Evolutionary conservation across 1,284 basidiomycete genomes (phyloP).

Genomic region (Austroboletus novae-zelandiae): DNA sequence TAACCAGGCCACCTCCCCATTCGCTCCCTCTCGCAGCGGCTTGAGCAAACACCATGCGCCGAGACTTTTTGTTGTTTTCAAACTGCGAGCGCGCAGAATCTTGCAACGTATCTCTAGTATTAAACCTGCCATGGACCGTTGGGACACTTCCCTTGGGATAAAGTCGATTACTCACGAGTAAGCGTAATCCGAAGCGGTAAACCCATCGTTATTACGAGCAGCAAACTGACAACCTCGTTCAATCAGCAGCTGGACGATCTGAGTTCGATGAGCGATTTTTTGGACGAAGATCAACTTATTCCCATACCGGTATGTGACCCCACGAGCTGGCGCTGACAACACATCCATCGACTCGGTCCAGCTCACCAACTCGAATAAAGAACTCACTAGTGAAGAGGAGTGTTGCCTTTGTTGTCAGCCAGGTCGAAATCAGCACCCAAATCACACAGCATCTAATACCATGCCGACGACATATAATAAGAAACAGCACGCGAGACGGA

Average conservation of each 20-base stretch:
- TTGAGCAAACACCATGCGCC: constrained; percentile 65
- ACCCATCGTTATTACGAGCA: constrained; percentile 86
- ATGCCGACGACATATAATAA: constrained; percentile 17
- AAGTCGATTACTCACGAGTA: constrained; percentile 65
- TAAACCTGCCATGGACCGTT: constrained; percentile 44
- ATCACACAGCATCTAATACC: constrained; percentile 78
- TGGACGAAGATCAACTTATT: constrained; percentile 7
- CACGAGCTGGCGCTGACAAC: constrained; percentile 73
- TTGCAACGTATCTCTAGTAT: constrained; percentile 70
- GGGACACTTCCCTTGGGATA: constrained; percentile 5
- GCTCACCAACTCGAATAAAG: neutral
- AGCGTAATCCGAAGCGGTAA: constrained; percentile 89
- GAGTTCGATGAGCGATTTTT: constrained; percentile 17
- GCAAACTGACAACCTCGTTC: constrained; percentile 83
- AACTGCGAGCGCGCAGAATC: constrained; percentile 73
- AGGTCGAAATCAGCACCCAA: constrained; percentile 85
- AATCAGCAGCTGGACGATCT: constrained; percentile 85
- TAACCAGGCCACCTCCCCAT: constrained; percentile 43
- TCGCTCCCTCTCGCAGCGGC: constrained; percentile 63
- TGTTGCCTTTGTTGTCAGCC: constrained; percentile 88
- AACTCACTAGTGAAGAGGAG: constrained; percentile 87
- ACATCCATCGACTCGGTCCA: constrained; percentile 10
- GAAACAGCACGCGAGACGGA: constrained; percentile 13
- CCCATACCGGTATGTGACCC: constrained; percentile 71
- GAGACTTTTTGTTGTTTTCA: constrained; percentile 73